Conservation (phyloP, 169 alveolate genomes). For the Cryptosporidium tyzzeri region DNA sequence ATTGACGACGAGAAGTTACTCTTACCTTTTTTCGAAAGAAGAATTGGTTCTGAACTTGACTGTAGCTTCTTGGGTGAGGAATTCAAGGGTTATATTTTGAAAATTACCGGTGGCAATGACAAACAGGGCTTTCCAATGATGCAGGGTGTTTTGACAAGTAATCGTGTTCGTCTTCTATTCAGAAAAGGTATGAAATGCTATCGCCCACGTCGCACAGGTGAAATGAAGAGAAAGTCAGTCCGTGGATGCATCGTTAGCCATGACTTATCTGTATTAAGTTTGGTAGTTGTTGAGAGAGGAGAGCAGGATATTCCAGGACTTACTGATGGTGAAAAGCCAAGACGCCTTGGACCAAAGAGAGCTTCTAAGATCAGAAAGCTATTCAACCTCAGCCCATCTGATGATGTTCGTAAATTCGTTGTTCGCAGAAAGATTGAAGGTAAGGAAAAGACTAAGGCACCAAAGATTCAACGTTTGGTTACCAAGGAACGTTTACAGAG, state of each 20-base stretch:
- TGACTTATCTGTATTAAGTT: conserved; percentile 96
- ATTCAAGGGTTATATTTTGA: conserved; percentile 96
- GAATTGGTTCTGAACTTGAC: conserved; percentile 98
- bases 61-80: conserved; percentile 98
- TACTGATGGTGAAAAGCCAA: conserved; percentile 96
- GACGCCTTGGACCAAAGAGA: conserved; percentile 99
- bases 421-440: conserved; percentile 92
- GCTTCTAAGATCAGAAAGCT: conserved; percentile 97
- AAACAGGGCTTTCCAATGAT: conserved; percentile 99
- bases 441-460: conserved; percentile 94
- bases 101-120: conserved; percentile 98
- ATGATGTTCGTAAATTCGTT: conserved; percentile 96
- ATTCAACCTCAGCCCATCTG: conserved; percentile 93
- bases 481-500: conserved; percentile 98
- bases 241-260: conserved; percentile 99
- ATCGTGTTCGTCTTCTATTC: conserved; percentile 87
- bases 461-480: conserved; percentile 99
- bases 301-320: conserved; percentile 95
- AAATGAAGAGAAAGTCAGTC: conserved; percentile 97
- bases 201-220: conserved; percentile 98
- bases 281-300: conserved; percentile 98
- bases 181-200: conserved; percentile 93
- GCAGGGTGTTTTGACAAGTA: conserved; percentile 96
- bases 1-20: conserved; percentile 98
- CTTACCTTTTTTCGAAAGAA: conserved; percentile 96